A percentile compares a stretch with the other conserved stretches of the same genome.
Evolutionary conservation across 1,284 basidiomycete genomes (phyloP).

Genomic region (Melampsora larici-populina): DNA sequence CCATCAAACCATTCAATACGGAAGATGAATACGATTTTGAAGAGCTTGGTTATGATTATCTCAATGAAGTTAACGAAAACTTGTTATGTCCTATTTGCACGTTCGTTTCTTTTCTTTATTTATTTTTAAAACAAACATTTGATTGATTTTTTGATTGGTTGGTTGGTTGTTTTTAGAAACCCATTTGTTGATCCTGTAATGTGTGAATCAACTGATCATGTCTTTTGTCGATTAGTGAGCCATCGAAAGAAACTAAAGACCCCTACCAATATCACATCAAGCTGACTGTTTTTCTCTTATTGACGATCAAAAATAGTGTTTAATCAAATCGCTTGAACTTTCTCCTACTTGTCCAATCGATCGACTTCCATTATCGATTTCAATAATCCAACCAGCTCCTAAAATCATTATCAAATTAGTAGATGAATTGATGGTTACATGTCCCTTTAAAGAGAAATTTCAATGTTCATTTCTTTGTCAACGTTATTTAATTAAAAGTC

Average conservation of each 20-base stretch:
- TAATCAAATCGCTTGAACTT: conserved; percentile 43
- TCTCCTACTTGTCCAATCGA: conserved; percentile 46
- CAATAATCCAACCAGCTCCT: conserved; percentile 30
- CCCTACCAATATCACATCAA: neutral
- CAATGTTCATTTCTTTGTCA: conserved; percentile 27
- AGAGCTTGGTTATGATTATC: conserved; percentile 22
- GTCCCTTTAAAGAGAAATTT: conserved; percentile 24
- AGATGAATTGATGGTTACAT: conserved; percentile 45
- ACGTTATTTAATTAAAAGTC: conserved; percentile 7
- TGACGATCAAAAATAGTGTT: conserved; percentile 25
- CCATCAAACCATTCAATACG: neutral
- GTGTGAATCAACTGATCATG: conserved; percentile 41
- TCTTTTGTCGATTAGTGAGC: conserved; percentile 38
- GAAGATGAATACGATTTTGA: neutral
- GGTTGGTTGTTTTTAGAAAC: conserved; percentile 1
- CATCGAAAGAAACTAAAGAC: neutral
- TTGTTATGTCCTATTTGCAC: conserved; percentile 35
- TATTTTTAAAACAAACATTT: neutral
- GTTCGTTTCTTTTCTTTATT: neutral
- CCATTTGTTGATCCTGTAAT: conserved; percentile 39
- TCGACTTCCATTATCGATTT: conserved; percentile 38
- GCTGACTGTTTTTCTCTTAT: neutral
- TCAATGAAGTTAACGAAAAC: conserved; percentile 27
- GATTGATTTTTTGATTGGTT: neutral
- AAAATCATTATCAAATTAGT: conserved; percentile 45